Evolutionary conservation across 2,329 filamentous ascomycete species (phyloP), one percentile per base, ranked within the genome.

Genomic region (Stemphylium beticola): DNA sequence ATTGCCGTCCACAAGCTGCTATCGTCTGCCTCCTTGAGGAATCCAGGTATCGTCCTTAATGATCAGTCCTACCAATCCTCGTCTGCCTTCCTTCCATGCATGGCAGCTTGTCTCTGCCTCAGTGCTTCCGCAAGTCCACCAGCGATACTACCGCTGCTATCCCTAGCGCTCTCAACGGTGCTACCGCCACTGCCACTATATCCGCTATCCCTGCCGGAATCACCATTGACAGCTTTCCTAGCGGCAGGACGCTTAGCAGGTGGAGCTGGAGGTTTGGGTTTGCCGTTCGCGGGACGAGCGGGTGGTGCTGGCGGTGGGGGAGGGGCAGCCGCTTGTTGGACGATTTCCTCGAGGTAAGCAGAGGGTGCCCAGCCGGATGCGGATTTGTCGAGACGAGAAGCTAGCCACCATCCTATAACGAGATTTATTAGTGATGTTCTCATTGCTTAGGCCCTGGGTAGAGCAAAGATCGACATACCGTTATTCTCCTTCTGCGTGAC

Each of bases 401-500:
- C 95, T 41, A 98, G 82, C 93, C 93, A 98, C 95, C 95, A 99
- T 48, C 95, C 93, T 96, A 64, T 36, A 24, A 34, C 37, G 34
- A 17, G 18, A 17, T 46, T 44, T 47, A 46, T 66, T 52, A 72
- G 74, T 49, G 39, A 14, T 29, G 9, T 32, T 10, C n/a, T 26
- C 22, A 15, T 45, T 12, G 14, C 10, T n/a, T 32, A n/a, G n/a
- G 31, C 8, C 11, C 24, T 32, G 24, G 22, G 24, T 20, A 22
- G 44, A 29, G 34, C 8, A 39, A 38, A 20, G 18, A 33, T 18
- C 29, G 40, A 75, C 88, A 76, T 85, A 96, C 93, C 95, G 73
- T 98, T 98, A 74, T 85, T 88, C 77, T 97, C 93, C 77, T 97
- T 97, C 71, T 95, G 89, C n/a, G 96, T 85, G 70, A 99, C 87